Conservation (phyloP, 148 eudicot genomes). For the Nepenthes mirabilis region DNA sequence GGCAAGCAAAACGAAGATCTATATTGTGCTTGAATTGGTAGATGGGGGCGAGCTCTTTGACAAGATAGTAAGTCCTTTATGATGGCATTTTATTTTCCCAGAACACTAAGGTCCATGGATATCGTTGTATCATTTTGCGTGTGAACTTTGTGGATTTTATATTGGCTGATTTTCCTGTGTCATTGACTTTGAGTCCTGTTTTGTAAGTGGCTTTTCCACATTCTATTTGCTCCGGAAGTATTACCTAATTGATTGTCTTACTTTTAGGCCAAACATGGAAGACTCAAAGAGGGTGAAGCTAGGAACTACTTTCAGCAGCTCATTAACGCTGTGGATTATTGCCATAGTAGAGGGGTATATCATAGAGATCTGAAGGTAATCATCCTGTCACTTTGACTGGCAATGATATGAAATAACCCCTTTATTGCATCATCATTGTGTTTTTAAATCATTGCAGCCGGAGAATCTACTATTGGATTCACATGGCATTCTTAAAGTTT, state of each 20-base stretch:
- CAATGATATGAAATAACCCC: no score
- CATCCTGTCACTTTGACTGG: neutral
- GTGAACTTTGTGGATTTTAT: neutral
- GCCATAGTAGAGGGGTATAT: constrained; percentile 96
- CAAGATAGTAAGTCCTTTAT: constrained; percentile 53
- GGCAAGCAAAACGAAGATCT: constrained; percentile 93
- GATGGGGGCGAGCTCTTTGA: constrained; percentile 92
- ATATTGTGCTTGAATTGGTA: constrained; percentile 75
- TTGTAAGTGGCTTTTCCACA: no score
- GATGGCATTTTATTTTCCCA: no score
- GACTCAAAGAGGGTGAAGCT: constrained; percentile 69
- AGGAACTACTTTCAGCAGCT: constrained; percentile 87
- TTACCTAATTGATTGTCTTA: neutral
- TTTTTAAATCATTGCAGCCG: constrained; percentile 41
- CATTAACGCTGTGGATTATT: constrained; percentile 81
- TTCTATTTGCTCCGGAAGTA: neutral
- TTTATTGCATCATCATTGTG: neutral
- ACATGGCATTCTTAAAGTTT: constrained; percentile 67
- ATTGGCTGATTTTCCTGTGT: neutral
- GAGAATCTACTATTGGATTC: constrained; percentile 82
- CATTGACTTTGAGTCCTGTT: neutral
- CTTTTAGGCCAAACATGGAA: constrained; percentile 56
- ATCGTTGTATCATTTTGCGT: neutral
- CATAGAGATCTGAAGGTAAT: constrained; percentile 85
- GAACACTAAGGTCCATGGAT: neutral